These are phyloP conservation scores for Herpetomonas samuelpessoai DNA, from an alignment of 208 protist genomes.

Conservation along the genomic window DNA sequence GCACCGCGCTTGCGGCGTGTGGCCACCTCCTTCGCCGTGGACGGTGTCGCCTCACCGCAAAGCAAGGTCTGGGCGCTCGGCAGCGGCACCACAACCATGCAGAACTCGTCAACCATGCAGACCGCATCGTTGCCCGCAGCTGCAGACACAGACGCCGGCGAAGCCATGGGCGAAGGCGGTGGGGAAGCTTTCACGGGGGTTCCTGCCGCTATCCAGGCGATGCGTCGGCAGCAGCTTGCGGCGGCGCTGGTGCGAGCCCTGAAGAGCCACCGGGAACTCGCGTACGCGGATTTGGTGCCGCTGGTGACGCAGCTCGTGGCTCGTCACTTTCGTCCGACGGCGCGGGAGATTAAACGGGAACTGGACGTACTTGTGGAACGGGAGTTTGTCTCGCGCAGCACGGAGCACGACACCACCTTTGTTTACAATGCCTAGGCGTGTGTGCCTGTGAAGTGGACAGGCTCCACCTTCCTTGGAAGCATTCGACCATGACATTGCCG, in stretches of 20 bases:
- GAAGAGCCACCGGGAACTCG: constrained; percentile 52
- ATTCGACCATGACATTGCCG: no score
- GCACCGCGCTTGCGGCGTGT: constrained; percentile 10
- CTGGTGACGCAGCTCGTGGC: constrained; percentile 49
- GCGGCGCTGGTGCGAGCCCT: constrained; percentile 67
- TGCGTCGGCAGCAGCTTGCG: constrained; percentile 44
- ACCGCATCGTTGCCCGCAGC: not conserved
- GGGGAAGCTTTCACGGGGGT: constrained; percentile 15
- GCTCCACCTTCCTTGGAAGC: no score
- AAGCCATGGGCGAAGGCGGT: not conserved
- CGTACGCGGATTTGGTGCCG: constrained; percentile 51
- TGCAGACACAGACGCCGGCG: no score
- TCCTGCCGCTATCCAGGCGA: constrained; percentile 21
- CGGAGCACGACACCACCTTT: constrained; percentile 29
- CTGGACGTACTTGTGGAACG: constrained; percentile 67
- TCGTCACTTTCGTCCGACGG: constrained; percentile 42
- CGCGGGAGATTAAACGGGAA: constrained; percentile 50
- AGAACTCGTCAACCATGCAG: constrained; percentile 4
- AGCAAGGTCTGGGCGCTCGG: not conserved
- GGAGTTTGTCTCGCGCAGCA: constrained; percentile 54
- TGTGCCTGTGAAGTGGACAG: no score
- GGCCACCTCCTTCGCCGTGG: not conserved
- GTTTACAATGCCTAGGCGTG: constrained; percentile 37
- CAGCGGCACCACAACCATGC: constrained; percentile 2
- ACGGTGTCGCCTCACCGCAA: not conserved